phyloP scores from a whole-genome alignment of 805 yeast species.

The Wickerhamiella occidentalis region DNA sequence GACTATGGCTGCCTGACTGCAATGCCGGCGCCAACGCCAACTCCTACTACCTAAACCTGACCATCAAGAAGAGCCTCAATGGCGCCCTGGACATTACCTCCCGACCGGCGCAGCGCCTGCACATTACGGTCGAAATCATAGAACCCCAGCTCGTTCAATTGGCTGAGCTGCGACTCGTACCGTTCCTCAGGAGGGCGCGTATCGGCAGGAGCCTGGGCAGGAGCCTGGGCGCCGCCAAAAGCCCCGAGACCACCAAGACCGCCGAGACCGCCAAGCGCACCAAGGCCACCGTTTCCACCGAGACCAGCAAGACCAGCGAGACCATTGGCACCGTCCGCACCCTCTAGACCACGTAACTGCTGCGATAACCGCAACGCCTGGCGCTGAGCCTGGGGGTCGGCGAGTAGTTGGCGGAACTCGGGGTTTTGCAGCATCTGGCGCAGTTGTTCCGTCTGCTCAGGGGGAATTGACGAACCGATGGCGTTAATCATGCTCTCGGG shows the following conservation, averaged over 20 bases:
- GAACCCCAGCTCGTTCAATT: constrained; percentile 75
- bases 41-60: no score
- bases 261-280: constrained; percentile 16
- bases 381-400: constrained; percentile 78
- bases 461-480: constrained; percentile 60
- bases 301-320: constrained; percentile 23
- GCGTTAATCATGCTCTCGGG: constrained; percentile 79
- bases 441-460: constrained; percentile 64
- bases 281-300: constrained; percentile 21
- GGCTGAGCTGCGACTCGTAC: constrained; percentile 58
- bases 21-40: no score
- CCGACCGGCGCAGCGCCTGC: constrained; percentile 82
- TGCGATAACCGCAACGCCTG: constrained; percentile 55
- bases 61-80: constrained; percentile 71
- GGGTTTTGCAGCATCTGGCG: constrained; percentile 79
- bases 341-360: constrained; percentile 35
- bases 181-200: constrained; percentile 71
- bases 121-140: constrained; percentile 86
- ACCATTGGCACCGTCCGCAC: constrained; percentile 24
- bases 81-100: constrained; percentile 97
- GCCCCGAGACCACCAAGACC: constrained; percentile 10
- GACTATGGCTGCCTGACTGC: no score
- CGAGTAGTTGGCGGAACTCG: constrained; percentile 61
- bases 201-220: constrained; percentile 33
- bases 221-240: constrained; percentile 32